These are phyloP conservation scores for Candolleomyces efflorescens DNA, from an alignment of 768 basidiomycete species.

Conservation along the genomic window DNA sequence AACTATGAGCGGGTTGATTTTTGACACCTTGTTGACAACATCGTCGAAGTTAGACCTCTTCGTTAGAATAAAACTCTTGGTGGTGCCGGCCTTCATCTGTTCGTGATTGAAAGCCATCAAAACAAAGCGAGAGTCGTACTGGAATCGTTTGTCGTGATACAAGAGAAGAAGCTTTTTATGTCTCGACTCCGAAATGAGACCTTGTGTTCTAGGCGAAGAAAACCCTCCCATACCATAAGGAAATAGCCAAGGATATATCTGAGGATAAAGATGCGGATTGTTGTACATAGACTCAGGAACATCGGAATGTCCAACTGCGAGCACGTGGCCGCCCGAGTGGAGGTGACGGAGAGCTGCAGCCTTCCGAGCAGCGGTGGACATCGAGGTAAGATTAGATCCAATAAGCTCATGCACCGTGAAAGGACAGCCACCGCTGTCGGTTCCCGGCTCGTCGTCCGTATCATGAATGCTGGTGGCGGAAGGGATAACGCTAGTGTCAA, in stretches of 20 bases:
- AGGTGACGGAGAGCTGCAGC: constrained; percentile 24
- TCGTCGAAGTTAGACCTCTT: too few species aligned
- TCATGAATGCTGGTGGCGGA: constrained; percentile 16
- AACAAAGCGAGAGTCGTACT: constrained; percentile 25
- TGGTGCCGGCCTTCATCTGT: too few species aligned
- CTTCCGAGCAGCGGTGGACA: constrained; percentile 14
- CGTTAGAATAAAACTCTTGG: too few species aligned
- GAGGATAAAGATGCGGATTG: constrained; percentile 32
- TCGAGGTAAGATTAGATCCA: constrained; percentile 16
- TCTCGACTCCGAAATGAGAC: constrained; percentile 11
- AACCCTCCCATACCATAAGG: constrained; percentile 31
- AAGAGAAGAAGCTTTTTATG: constrained; percentile 24
- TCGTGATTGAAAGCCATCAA: constrained; percentile 28
- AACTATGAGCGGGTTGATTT: too few species aligned
- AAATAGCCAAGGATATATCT: constrained; percentile 41
- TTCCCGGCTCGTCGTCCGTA: constrained; percentile 22
- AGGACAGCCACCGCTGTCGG: constrained; percentile 23
- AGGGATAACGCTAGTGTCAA: too few species aligned
- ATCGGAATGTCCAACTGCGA: constrained; percentile 22
- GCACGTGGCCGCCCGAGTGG: constrained; percentile 14
- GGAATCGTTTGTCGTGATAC: constrained; percentile 35
- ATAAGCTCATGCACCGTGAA: constrained; percentile 34
- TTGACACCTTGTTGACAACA: too few species aligned
- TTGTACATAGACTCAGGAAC: constrained; percentile 21
- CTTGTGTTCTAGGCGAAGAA: constrained; percentile 7